A percentile compares a stretch with the other conserved stretches of the same genome.
phyloP scores from a whole-genome alignment of 352 stramenopile species.

The Globisporangium cylindrosporum region DNA sequence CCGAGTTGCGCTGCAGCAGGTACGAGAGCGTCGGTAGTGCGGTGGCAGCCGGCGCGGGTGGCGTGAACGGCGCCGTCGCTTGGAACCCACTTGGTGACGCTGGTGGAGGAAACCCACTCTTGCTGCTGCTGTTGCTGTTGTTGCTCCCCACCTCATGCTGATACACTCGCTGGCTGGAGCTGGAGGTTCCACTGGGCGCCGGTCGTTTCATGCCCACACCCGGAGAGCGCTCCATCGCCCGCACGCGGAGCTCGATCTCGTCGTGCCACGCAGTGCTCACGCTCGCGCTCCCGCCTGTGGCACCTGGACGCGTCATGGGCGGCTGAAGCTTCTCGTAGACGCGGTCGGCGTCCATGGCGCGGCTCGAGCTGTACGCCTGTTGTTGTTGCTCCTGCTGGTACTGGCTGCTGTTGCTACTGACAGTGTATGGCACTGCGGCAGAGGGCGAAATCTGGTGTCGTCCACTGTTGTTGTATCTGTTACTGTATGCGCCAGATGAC shows the following conservation, averaged over 20 bases:
- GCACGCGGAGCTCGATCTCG: conserved; percentile 11
- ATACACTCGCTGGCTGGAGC: not conserved
- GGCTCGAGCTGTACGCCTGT: not conserved
- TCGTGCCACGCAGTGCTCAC: conserved; percentile 11
- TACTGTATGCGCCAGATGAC: not conserved
- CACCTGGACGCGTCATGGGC: not conserved
- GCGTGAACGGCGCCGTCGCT: not conserved
- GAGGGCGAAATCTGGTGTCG: not conserved
- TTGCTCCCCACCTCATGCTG: not conserved
- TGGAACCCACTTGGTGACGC: not conserved
- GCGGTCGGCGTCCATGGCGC: conserved; percentile 10
- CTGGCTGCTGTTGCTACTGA: not conserved
- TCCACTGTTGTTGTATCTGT: not conserved
- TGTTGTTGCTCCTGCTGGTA: not conserved
- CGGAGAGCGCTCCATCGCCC: not conserved
- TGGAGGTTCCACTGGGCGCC: not conserved
- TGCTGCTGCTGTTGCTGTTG: not conserved
- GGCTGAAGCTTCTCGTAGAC: conserved; percentile 15
- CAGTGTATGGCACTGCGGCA: not conserved
- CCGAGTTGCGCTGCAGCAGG: conserved; percentile 16
- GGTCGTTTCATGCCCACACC: conserved; percentile 9
- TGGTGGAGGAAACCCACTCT: not conserved
- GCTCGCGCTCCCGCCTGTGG: not conserved
- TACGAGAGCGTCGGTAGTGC: conserved; percentile 19
- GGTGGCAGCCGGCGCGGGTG: not conserved